Evolutionary conservation across 345 rosid genomes (phyloP).

Genomic region (Anastatica hierochuntica): DNA sequence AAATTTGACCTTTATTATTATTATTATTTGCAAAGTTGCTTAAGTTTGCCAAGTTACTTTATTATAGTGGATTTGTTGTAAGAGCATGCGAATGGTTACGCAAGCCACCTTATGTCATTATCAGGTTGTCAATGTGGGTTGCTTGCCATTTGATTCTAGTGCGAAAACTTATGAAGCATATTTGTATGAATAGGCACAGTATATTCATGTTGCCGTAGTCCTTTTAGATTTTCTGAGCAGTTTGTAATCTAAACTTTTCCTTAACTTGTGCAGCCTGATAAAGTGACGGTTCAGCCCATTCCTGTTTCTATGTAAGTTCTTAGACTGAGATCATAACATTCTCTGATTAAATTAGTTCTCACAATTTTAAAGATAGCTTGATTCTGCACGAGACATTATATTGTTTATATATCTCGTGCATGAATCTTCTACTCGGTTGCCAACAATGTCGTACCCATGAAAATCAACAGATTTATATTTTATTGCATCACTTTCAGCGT

Average conservation of each 20-base stretch:
- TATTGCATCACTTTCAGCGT: neutral
- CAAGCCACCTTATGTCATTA: neutral
- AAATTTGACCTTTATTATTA: neutral
- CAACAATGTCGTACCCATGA: neutral
- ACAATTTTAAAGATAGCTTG: constrained; percentile 4
- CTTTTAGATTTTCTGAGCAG: neutral
- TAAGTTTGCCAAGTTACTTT: neutral
- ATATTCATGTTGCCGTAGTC: neutral
- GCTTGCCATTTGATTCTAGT: constrained; percentile 10
- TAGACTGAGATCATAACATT: constrained; percentile 1
- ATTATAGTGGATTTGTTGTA: neutral
- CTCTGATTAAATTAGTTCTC: neutral
- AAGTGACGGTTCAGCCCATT: constrained; percentile 53
- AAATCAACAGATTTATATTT: neutral
- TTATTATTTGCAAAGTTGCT: neutral
- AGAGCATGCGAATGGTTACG: no score
- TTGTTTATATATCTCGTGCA: neutral
- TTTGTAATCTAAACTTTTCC: constrained; percentile 5
- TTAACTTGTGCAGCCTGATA: constrained; percentile 54
- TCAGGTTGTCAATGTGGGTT: neutral
- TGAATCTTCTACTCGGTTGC: constrained; percentile 7
- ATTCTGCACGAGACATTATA: neutral
- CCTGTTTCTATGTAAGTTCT: constrained; percentile 81
- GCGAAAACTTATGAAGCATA: constrained; percentile 7
- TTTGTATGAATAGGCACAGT: constrained; percentile 1